These are phyloP conservation scores for Inonotus obliquus DNA, from an alignment of 1,284 basidiomycete species.

Conservation along the genomic window DNA sequence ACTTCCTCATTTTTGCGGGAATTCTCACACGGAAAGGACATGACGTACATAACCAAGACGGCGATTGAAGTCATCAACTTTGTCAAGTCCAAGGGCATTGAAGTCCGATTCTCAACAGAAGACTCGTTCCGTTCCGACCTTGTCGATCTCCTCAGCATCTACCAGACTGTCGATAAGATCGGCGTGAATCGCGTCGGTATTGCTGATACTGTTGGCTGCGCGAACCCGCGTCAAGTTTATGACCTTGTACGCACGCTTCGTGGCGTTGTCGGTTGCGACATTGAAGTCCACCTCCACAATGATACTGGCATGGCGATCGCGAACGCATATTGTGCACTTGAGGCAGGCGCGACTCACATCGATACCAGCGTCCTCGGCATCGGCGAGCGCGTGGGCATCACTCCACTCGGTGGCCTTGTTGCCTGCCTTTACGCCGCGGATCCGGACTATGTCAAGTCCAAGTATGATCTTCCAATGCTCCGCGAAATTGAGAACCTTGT, in stretches of 20 bases:
- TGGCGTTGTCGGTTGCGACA: slow-evolving; percentile 94
- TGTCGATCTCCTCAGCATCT: slow-evolving; percentile 97
- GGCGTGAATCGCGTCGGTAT: slow-evolving; percentile 99
- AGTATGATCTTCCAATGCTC: slow-evolving; percentile 97
- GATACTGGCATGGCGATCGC: slow-evolving; percentile 98
- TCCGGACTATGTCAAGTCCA: slow-evolving; percentile 98
- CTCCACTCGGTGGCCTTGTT: slow-evolving; percentile 94
- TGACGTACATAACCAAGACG: slow-evolving; percentile 99
- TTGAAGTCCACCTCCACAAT: slow-evolving; percentile 98
- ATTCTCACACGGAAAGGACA: slow-evolving; percentile 99
- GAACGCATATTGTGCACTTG: slow-evolving; percentile 97
- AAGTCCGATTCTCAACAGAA: slow-evolving; percentile 99
- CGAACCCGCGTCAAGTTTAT: slow-evolving; percentile 98
- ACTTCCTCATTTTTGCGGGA: slow-evolving; percentile 99
- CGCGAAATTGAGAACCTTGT: slow-evolving; percentile 99
- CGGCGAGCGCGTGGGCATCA: slow-evolving; percentile 99
- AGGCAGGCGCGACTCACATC: slow-evolving; percentile 98
- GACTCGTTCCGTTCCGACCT: slow-evolving; percentile 99
- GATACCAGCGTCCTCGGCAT: slow-evolving; percentile 97
- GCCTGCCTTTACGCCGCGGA: slow-evolving; percentile 96
- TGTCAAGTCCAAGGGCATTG: slow-evolving; percentile 99
- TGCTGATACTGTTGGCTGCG: slow-evolving; percentile 98
- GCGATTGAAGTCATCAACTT: slow-evolving; percentile 99
- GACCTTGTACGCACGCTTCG: slow-evolving; percentile 95
- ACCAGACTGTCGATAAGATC: slow-evolving; percentile 99